These are phyloP conservation scores for Solanum tarapatanum DNA, from an alignment of 257 asterid genomes.

Conservation along the genomic window DNA sequence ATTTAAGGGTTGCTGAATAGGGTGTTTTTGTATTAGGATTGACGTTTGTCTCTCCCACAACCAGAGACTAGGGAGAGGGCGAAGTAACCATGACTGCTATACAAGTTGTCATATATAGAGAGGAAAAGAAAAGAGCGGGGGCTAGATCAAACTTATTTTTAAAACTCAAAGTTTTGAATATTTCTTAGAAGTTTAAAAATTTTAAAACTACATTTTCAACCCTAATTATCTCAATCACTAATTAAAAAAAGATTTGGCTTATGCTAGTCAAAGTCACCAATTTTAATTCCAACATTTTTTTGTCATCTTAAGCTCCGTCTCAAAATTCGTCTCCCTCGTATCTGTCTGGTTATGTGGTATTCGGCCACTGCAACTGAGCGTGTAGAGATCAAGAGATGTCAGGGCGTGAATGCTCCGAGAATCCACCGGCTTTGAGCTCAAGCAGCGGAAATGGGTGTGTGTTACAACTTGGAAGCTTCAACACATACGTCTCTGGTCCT, in stretches of 20 bases:
- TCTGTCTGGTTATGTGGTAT: background rate
- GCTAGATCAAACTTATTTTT: background rate
- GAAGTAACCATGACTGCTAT: too few relatives aligned
- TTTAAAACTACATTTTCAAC: too few relatives aligned
- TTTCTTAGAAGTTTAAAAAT: too few relatives aligned
- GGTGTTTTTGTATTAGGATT: background rate
- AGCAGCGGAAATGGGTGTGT: conserved; percentile 36
- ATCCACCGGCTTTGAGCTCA: conserved; percentile 41
- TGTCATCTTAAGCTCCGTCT: background rate
- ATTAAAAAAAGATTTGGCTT: background rate
- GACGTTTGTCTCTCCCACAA: background rate
- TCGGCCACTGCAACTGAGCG: background rate
- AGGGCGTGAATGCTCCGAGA: conserved; percentile 46
- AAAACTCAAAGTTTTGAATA: too few relatives aligned
- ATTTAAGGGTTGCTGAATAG: background rate
- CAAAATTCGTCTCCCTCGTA: background rate
- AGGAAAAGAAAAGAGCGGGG: background rate
- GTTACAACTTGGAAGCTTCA: conserved; percentile 32
- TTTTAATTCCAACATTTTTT: background rate
- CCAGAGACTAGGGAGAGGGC: background rate
- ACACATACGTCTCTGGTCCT: conserved; percentile 29
- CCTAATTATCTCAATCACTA: too few relatives aligned
- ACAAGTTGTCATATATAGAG: background rate
- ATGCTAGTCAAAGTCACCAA: background rate
- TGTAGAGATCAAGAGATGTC: conserved; percentile 17